Percentiles rank a stretch among this genome's conserved stretches.
These are phyloP conservation scores for Entomortierella lignicola DNA, from an alignment of 192 early-diverging fungal genomes.

Conservation along the genomic window DNA sequence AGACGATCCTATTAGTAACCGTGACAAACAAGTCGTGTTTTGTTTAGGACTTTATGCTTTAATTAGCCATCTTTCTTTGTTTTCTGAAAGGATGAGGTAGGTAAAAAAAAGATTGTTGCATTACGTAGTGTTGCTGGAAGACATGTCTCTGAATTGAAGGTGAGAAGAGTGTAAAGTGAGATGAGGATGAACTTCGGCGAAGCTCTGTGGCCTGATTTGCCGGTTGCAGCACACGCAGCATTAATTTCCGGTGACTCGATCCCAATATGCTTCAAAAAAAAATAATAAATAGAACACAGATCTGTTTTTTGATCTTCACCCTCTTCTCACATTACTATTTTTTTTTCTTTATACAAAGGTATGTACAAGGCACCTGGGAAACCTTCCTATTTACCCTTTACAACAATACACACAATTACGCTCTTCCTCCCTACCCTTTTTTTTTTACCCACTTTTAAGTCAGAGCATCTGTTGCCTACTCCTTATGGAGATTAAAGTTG, in stretches of 20 bases:
- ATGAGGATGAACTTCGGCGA: not conserved
- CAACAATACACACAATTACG: not conserved
- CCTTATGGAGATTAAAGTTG: conserved; percentile 16
- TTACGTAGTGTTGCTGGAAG: conserved; percentile 34
- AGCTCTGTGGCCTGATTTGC: not conserved
- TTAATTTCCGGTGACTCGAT: not conserved
- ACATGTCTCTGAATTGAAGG: not conserved
- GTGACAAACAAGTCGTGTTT: not conserved
- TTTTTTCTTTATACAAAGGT: not conserved
- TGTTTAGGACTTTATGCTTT: too few relatives aligned
- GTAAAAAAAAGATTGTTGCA: too few relatives aligned
- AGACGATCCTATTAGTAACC: conserved; percentile 64
- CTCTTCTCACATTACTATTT: not conserved
- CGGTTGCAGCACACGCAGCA: not conserved
- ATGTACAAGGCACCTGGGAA: not conserved
- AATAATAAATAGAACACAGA: not conserved
- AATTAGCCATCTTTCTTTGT: too few relatives aligned
- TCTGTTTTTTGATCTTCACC: not conserved
- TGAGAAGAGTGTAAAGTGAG: not conserved
- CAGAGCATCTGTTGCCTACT: conserved; percentile 54
- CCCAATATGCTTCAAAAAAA: not conserved
- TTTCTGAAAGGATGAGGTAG: not conserved
- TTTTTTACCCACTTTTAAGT: conserved; percentile 53
- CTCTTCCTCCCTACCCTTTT: not conserved
- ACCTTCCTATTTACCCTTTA: not conserved